Evolutionary conservation across 352 stramenopile genomes (phyloP).

Genomic region (Pythium apleroticum): DNA sequence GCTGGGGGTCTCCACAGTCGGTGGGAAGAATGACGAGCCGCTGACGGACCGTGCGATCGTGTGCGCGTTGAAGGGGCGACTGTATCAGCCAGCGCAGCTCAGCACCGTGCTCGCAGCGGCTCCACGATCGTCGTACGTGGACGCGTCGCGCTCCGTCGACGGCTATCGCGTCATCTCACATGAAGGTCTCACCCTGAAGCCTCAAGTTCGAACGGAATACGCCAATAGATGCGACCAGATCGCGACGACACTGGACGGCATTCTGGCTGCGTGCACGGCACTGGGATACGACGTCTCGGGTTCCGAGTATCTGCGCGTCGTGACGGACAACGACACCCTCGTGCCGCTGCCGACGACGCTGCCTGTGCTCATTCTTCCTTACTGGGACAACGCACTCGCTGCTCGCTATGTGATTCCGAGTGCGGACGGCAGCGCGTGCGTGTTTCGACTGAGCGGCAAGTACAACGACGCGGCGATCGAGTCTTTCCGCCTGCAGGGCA

Average conservation of each 20-base stretch:
- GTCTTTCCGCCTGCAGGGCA: conserved; percentile 19
- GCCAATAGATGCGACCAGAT: conserved; percentile 25
- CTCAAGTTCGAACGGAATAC: conserved; percentile 5
- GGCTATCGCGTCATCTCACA: conserved; percentile 24
- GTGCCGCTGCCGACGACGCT: conserved; percentile 33
- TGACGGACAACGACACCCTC: conserved; percentile 23
- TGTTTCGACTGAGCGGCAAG: conserved; percentile 41
- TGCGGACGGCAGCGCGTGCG: conserved; percentile 38
- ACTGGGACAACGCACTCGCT: conserved; percentile 35
- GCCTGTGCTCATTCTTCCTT: conserved; percentile 47
- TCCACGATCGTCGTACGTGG: no score
- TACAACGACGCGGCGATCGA: conserved; percentile 28
- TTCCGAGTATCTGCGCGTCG: conserved; percentile 33
- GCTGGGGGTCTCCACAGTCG: not conserved
- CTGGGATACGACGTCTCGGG: conserved; percentile 29
- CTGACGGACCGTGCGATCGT: conserved; percentile 49
- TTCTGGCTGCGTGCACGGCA: conserved; percentile 9
- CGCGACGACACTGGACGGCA: conserved; percentile 17
- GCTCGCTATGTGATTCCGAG: conserved; percentile 35
- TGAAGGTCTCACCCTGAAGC: not conserved
- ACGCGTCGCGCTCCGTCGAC: not conserved
- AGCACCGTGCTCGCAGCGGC: conserved; percentile 28
- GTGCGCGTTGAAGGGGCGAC: conserved; percentile 37
- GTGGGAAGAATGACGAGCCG: conserved; percentile 47
- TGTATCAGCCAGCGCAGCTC: conserved; percentile 39